A percentile compares a stretch with the other conserved stretches of the same genome.
These are phyloP conservation scores for Cunninghamia lanceolata DNA, from an alignment of 75 land plant genomes.

Conservation along the genomic window DNA sequence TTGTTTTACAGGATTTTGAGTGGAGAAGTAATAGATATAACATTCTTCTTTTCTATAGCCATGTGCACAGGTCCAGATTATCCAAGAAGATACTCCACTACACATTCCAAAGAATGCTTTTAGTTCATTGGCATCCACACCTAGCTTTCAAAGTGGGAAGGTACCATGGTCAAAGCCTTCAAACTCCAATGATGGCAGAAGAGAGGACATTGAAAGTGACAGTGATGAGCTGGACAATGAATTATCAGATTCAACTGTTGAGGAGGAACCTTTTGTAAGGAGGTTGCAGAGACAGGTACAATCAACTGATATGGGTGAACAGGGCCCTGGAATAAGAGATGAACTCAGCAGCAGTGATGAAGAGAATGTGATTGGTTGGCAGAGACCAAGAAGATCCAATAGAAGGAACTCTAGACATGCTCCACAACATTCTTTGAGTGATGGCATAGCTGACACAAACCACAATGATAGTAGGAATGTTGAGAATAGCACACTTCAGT, in stretches of 20 bases:
- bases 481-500: conserved; percentile 8
- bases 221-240: conserved; percentile 44
- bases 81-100: conserved; percentile 79
- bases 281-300: conserved; percentile 32
- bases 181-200: conserved; percentile 28
- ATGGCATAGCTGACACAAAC: conserved; percentile 9
- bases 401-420: conserved; percentile 9
- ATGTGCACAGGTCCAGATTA: conserved; percentile 85
- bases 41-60: conserved; percentile 39
- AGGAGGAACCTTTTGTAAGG: conserved; percentile 33
- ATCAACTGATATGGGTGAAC: conserved; percentile 17
- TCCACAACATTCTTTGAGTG: conserved; percentile 11
- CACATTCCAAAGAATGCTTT: conserved; percentile 87
- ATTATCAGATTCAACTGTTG: conserved; percentile 35
- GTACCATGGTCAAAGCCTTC: conserved; percentile 16
- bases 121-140: conserved; percentile 47
- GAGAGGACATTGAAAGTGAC: conserved; percentile 24
- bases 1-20: neutral
- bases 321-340: conserved; percentile 17
- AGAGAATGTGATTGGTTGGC: conserved; percentile 12
- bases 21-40: neutral
- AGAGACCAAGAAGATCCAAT: conserved; percentile 4
- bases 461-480: conserved; percentile 7
- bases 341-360: conserved; percentile 54
- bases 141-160: conserved; percentile 30